Conservation (phyloP, 1,284 basidiomycete genomes). For the Golubevia pallescens region DNA sequence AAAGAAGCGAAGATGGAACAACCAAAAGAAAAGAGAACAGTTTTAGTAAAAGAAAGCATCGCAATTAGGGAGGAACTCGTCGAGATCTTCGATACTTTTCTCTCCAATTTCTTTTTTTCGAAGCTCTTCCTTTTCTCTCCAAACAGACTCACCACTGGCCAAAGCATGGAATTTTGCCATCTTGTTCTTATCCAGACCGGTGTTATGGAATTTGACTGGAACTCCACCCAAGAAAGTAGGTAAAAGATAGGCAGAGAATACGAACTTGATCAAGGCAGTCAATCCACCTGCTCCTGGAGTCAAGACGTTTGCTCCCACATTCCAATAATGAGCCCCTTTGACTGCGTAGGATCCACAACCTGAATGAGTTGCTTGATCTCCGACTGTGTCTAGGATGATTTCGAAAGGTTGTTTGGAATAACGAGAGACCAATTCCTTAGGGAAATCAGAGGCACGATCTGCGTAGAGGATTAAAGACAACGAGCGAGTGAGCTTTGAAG, state of each 20-base stretch:
- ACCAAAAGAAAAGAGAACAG: too few species aligned
- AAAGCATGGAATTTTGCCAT: neutral
- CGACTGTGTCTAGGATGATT: conserved; percentile 13
- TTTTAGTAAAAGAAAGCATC: too few species aligned
- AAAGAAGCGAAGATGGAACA: too few species aligned
- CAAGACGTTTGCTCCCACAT: conserved; percentile 5
- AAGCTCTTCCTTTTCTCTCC: neutral
- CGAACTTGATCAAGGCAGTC: too few species aligned
- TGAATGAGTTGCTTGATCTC: neutral
- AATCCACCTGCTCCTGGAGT: neutral
- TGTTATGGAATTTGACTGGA: neutral
- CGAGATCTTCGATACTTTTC: too few species aligned
- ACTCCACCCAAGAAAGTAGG: conserved; percentile 8
- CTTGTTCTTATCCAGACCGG: neutral
- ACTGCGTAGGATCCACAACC: conserved; percentile 1
- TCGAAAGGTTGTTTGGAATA: conserved; percentile 9
- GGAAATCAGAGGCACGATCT: too few species aligned
- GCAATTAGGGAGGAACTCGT: too few species aligned
- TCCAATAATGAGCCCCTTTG: conserved; percentile 3
- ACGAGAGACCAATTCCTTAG: too few species aligned
- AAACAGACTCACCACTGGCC: conserved; percentile 4
- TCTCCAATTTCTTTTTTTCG: too few species aligned
- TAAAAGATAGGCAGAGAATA: neutral
- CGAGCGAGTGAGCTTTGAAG: too few species aligned
- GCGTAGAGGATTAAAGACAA: too few species aligned